phyloP scores from a whole-genome alignment of 192 early-diverging fungal species.

The Rhizophagus sp. region DNA sequence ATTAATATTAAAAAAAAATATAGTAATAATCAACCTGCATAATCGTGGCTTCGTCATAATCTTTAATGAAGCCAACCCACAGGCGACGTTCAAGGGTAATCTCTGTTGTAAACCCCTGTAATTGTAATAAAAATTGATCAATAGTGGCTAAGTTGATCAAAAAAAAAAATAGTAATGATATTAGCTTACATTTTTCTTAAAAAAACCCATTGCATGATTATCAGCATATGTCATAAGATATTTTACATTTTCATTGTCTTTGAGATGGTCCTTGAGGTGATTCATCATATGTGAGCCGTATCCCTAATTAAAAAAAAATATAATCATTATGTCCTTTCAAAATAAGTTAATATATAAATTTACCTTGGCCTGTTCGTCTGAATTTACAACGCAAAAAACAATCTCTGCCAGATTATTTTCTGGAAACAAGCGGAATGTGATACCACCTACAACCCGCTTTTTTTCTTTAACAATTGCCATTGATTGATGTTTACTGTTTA shows the following conservation, averaged over 20 bases:
- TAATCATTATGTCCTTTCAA: too few relatives aligned
- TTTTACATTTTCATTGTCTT: conserved; percentile 65
- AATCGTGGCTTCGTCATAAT: conserved; percentile 99
- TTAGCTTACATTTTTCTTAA: conserved; percentile 82
- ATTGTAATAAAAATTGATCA: neutral
- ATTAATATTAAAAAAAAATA: neutral
- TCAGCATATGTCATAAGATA: conserved; percentile 99
- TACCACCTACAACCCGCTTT: conserved; percentile 86
- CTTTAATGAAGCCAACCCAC: conserved; percentile 99
- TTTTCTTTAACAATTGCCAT: conserved; percentile 69
- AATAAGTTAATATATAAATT: neutral
- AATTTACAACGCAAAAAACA: conserved; percentile 95
- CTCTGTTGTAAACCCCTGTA: conserved; percentile 90
- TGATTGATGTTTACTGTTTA: conserved; percentile 70
- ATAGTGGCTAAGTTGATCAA: neutral
- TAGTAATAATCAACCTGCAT: conserved; percentile 57
- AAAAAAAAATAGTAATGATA: neutral
- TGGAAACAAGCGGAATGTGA: conserved; percentile 89
- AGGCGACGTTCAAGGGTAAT: conserved; percentile 88
- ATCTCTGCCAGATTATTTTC: conserved; percentile 96
- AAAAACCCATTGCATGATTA: conserved; percentile 98
- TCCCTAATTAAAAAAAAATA: conserved; percentile 49
- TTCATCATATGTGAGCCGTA: conserved; percentile 96
- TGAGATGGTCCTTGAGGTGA: conserved; percentile 94
- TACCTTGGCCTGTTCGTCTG: conserved; percentile 85